Percentiles rank a stretch among this genome's conserved stretches.
phyloP scores from a whole-genome alignment of 768 basidiomycete genomes.

The Tylopilus sp. region DNA sequence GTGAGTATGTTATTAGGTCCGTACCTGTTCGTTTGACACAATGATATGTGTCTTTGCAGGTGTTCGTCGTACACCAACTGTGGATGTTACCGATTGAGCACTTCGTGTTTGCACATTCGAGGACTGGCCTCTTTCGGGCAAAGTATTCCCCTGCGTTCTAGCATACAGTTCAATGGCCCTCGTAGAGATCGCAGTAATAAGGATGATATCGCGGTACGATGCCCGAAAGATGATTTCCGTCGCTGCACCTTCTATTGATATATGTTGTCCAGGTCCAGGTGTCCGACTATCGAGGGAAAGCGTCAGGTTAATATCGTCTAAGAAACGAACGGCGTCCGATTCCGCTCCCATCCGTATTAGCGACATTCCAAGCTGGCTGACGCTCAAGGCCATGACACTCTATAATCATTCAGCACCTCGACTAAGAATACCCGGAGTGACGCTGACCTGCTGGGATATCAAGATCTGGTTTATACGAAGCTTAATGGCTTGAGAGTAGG shows the following conservation, averaged over 20 bases:
- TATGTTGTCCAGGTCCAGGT: conserved; percentile 67
- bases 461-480: conserved; percentile 80
- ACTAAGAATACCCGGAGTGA: not conserved
- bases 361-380: conserved; percentile 90
- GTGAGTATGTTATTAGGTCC: conserved; percentile 8
- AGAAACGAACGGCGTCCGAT: conserved; percentile 81
- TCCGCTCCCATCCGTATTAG: conserved; percentile 82
- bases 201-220: conserved; percentile 90
- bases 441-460: conserved; percentile 86
- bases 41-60: conserved; percentile 43
- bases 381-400: conserved; percentile 77
- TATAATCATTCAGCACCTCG: conserved; percentile 32
- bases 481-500: conserved; percentile 81
- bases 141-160: conserved; percentile 32
- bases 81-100: conserved; percentile 3
- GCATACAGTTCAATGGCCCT: conserved; percentile 80
- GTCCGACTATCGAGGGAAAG: conserved; percentile 82
- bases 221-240: conserved; percentile 89
- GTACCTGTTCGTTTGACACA: conserved; percentile 82
- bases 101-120: conserved; percentile 5
- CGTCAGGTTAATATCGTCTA: conserved; percentile 89
- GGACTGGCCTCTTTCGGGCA: conserved; percentile 2
- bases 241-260: conserved; percentile 75
- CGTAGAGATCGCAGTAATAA: conserved; percentile 84
- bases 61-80: conserved; percentile 9